Conservation (phyloP, 2,329 filamentous ascomycete genomes). For the Colletotrichum sp. region DNA sequence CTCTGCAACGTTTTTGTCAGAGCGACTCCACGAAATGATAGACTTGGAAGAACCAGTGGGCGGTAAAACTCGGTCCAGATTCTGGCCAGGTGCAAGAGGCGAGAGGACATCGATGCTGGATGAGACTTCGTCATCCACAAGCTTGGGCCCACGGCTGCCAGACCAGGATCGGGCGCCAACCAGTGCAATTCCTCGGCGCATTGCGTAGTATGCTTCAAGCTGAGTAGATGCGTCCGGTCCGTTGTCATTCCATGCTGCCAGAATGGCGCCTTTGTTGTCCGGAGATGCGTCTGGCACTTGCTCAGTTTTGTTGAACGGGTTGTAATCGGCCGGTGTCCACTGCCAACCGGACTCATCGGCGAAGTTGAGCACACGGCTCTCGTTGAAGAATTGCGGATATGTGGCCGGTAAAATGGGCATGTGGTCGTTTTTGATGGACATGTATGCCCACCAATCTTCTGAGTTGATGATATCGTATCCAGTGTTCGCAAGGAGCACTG, state of each 20-base stretch:
- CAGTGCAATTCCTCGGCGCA: constrained; percentile 48
- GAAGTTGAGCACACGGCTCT: constrained; percentile 48
- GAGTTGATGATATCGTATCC: constrained; percentile 49
- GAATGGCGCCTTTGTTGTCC: constrained; percentile 38
- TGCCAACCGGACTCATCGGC: constrained; percentile 44
- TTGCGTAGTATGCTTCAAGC: constrained; percentile 51
- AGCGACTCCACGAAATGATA: constrained; percentile 36
- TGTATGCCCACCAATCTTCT: constrained; percentile 59
- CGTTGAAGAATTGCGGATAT: constrained; percentile 52
- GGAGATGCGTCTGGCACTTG: constrained; percentile 36
- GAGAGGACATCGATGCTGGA: constrained; percentile 41
- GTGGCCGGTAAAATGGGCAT: constrained; percentile 48
- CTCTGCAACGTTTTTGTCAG: background rate
- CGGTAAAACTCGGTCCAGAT: constrained; percentile 41
- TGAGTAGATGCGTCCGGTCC: constrained; percentile 53
- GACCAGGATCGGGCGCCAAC: constrained; percentile 46
- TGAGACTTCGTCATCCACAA: constrained; percentile 30
- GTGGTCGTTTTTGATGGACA: constrained; percentile 59
- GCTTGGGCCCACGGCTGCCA: constrained; percentile 36
- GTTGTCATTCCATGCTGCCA: constrained; percentile 55
- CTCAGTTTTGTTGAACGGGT: constrained; percentile 43
- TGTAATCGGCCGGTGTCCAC: constrained; percentile 50
- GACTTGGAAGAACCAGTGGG: constrained; percentile 22
- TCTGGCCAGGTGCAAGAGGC: constrained; percentile 44
- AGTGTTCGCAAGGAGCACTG: constrained; percentile 38